Evolutionary conservation across 345 rosid species (phyloP).

Genomic region (Hypericum perforatum): DNA sequence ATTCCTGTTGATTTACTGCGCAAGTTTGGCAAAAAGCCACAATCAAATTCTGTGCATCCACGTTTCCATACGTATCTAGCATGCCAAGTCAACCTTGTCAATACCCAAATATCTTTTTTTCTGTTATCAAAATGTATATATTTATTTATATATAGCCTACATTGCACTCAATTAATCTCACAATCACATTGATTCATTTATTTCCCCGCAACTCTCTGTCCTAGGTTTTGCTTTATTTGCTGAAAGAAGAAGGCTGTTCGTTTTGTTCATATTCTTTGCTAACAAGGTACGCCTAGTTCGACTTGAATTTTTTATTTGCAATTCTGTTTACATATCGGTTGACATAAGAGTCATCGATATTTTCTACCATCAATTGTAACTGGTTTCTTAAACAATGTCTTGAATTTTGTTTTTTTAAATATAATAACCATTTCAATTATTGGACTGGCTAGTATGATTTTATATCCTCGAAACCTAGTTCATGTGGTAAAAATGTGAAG

Average conservation of each 20-base stretch:
- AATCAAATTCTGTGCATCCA: constrained; percentile 29
- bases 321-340: background rate
- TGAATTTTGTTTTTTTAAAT: too few relatives aligned
- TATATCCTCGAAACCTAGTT: too few relatives aligned
- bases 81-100: constrained; percentile 39
- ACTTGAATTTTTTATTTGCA: constrained; percentile 1
- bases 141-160: constrained; percentile 12
- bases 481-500: too few relatives aligned
- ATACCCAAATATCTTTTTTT: background rate
- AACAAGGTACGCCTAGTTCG: constrained; percentile 16
- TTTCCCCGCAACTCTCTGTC: constrained; percentile 17
- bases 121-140: constrained; percentile 11
- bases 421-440: too few relatives aligned
- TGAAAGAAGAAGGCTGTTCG: constrained; percentile 29
- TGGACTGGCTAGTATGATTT: too few relatives aligned
- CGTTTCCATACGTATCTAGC: constrained; percentile 38
- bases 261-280: constrained; percentile 19
- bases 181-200: background rate
- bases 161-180: constrained; percentile 22
- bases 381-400: too few relatives aligned
- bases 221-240: constrained; percentile 31
- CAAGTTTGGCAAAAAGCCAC: constrained; percentile 53
- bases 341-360: too few relatives aligned
- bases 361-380: too few relatives aligned
- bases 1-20: constrained; percentile 19